phyloP scores from a whole-genome alignment of 73 alveolate genomes.

The Tetrahymena thermophila region DNA sequence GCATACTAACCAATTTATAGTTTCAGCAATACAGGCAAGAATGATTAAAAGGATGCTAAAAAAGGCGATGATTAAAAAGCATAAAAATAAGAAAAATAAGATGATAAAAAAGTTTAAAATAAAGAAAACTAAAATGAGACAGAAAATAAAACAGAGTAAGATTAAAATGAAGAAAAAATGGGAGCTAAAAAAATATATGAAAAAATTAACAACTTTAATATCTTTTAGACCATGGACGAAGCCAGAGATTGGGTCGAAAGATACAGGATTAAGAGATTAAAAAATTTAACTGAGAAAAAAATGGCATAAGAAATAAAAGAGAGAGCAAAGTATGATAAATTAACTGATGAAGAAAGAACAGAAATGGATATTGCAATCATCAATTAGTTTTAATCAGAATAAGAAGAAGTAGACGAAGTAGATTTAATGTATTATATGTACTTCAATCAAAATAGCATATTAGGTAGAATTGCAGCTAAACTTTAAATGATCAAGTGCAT shows the following conservation, averaged over 20 bases:
- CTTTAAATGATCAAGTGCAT: background rate
- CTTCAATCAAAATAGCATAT: background rate
- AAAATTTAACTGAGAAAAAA: background rate
- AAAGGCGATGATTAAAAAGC: background rate
- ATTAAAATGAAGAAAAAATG: background rate
- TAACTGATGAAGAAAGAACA: background rate
- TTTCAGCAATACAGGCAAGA: background rate
- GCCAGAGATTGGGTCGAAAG: background rate
- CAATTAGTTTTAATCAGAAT: background rate
- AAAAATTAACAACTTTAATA: background rate
- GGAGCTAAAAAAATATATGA: background rate
- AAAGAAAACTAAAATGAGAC: background rate
- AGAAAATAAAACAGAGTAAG: background rate
- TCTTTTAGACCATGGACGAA: background rate
- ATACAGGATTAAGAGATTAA: background rate
- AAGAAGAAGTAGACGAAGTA: background rate
- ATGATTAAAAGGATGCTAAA: background rate
- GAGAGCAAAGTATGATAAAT: background rate
- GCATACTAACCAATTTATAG: background rate
- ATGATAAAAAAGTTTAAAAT: background rate
- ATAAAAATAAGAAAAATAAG: background rate
- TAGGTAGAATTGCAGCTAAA: background rate
- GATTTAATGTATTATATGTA: background rate
- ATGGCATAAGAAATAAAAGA: background rate
- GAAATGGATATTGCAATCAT: background rate